These are phyloP conservation scores for Candida ficus DNA, from an alignment of 805 yeast species.

Conservation along the genomic window DNA sequence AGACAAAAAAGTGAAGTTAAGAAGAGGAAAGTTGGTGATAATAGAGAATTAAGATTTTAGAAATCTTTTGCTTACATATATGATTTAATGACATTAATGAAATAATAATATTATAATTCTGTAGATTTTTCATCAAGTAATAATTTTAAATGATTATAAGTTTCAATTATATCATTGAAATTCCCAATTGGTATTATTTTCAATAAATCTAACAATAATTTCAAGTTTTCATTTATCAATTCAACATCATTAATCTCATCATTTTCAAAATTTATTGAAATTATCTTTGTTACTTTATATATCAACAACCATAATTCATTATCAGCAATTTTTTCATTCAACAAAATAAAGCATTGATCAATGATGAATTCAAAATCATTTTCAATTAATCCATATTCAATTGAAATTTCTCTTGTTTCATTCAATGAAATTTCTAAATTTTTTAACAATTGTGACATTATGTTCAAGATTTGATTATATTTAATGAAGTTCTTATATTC, in stretches of 20 bases:
- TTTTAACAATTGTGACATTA: constrained; percentile 2
- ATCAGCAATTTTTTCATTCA: too few species aligned
- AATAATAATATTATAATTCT: too few species aligned
- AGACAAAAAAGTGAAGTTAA: too few species aligned
- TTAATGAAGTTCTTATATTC: constrained; percentile 3
- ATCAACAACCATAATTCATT: constrained; percentile 52
- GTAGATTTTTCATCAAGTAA: too few species aligned
- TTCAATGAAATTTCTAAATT: background rate
- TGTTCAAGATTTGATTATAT: background rate
- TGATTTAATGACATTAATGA: too few species aligned
- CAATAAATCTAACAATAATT: constrained; percentile 3
- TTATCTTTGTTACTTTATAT: constrained; percentile 7
- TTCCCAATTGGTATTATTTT: constrained; percentile 7
- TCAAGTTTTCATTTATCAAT: background rate
- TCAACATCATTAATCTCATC: constrained; percentile 2
- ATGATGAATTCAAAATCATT: constrained; percentile 6
- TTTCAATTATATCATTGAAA: constrained; percentile 4
- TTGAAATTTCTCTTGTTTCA: constrained; percentile 3
- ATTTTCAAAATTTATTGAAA: constrained; percentile 5
- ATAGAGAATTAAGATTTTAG: too few species aligned
- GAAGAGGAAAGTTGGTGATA: too few species aligned
- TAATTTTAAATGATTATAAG: constrained; percentile 3
- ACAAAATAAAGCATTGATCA: constrained; percentile 2
- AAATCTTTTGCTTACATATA: too few species aligned
- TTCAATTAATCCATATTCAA: constrained; percentile 7